phyloP scores from a whole-genome alignment of 164 flowering plant species.

The Macadamia tetraphylla region DNA sequence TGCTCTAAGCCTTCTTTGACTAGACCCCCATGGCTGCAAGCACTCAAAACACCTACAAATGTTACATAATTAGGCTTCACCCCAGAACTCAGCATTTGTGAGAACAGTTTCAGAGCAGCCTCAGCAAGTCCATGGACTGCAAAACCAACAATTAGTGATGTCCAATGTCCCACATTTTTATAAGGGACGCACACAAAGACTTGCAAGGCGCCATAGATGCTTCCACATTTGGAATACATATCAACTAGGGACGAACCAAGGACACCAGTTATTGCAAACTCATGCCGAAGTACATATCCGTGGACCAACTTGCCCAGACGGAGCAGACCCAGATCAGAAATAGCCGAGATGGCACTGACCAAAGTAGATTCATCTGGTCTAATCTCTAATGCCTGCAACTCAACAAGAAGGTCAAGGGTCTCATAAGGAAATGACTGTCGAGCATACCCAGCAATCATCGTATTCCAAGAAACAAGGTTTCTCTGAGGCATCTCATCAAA shows the following conservation, averaged over 20 bases:
- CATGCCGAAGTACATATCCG: background rate
- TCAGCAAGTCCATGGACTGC: background rate
- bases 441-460: background rate
- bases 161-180: conserved; percentile 1
- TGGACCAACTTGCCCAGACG: background rate
- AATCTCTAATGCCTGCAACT: background rate
- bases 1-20: background rate
- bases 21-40: background rate
- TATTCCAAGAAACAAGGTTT: background rate
- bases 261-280: background rate
- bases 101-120: background rate
- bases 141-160: background rate
- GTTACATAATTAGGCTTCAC: background rate
- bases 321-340: background rate
- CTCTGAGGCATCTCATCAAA: background rate
- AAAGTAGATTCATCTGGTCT: background rate
- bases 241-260: background rate
- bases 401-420: background rate
- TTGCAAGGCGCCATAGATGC: background rate
- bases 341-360: background rate
- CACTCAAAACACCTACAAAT: background rate
- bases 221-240: conserved; percentile 1
- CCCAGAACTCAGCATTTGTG: background rate
- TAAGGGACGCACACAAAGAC: background rate
- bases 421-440: background rate